These are phyloP conservation scores for Immersiporthe knoxdaviesiana DNA, from an alignment of 2,329 filamentous ascomycete genomes.

Conservation along the genomic window DNA sequence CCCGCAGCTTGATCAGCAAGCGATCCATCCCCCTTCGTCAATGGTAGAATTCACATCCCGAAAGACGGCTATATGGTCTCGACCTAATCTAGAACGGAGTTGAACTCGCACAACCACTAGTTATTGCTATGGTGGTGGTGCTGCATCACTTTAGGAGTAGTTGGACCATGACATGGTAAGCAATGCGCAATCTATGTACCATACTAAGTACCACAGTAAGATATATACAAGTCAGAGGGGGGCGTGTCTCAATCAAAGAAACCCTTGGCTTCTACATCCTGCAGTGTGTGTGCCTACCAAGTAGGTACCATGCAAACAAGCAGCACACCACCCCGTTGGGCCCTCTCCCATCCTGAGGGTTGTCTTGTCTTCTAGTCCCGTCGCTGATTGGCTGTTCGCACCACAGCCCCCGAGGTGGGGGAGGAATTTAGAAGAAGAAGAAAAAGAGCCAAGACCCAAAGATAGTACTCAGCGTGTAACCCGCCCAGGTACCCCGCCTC, in stretches of 20 bases:
- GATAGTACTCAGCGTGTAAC: slow-evolving; percentile 9
- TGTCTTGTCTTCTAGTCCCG: neutral
- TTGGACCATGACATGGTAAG: neutral
- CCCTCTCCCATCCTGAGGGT: neutral
- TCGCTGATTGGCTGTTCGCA: neutral
- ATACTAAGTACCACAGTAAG: neutral
- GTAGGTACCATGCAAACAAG: neutral
- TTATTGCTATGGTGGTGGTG: too few species aligned
- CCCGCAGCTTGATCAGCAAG: neutral
- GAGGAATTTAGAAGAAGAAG: neutral
- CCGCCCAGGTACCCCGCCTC: neutral
- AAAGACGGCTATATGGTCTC: neutral
- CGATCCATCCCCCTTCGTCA: neutral
- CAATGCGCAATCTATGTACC: neutral
- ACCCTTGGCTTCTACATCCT: neutral
- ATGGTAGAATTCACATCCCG: neutral
- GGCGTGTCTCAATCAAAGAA: neutral
- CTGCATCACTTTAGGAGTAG: neutral
- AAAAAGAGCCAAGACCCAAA: neutral
- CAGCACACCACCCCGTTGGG: neutral
- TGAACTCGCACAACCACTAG: neutral
- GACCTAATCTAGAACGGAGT: neutral
- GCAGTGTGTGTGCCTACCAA: neutral
- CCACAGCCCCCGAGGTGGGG: neutral
- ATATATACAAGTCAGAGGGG: neutral